A percentile compares a stretch with the other conserved stretches of the same genome.
These are phyloP conservation scores for Carex sylvatica DNA, from an alignment of 202 grass and related monocot genomes.

Conservation along the genomic window DNA sequence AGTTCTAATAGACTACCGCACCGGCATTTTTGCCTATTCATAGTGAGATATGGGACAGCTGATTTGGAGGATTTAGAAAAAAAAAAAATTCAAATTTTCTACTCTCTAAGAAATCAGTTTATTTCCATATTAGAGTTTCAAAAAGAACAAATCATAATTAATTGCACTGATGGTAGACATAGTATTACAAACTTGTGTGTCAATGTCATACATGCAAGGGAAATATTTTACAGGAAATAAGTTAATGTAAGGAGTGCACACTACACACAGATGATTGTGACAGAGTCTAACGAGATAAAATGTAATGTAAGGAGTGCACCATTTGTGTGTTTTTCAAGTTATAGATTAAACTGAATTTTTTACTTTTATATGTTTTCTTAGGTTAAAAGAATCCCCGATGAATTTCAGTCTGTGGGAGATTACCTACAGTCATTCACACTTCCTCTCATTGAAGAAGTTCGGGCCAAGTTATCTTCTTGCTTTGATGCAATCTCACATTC, in stretches of 20 bases:
- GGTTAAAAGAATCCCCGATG: constrained; percentile 50
- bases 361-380: constrained; percentile 29
- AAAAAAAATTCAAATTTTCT: not conserved
- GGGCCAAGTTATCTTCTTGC: constrained; percentile 45
- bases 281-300: too few relatives aligned
- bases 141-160: constrained; percentile 4
- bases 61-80: too few relatives aligned
- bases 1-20: too few relatives aligned
- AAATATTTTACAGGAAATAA: too few relatives aligned
- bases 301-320: not conserved
- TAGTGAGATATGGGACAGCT: too few relatives aligned
- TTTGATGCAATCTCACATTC: constrained; percentile 47
- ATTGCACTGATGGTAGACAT: not conserved
- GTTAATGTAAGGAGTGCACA: too few relatives aligned
- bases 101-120: not conserved
- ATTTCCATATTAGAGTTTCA: not conserved
- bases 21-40: too few relatives aligned
- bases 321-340: not conserved
- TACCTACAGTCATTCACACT: constrained; percentile 42
- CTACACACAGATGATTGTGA: too few relatives aligned
- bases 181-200: too few relatives aligned
- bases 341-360: not conserved
- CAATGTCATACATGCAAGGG: too few relatives aligned
- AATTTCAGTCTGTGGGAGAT: constrained; percentile 37
- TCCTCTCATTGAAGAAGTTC: constrained; percentile 73